phyloP scores from a whole-genome alignment of 495 filamentous ascomycete species.

The Podospora pseudoanserina region DNA sequence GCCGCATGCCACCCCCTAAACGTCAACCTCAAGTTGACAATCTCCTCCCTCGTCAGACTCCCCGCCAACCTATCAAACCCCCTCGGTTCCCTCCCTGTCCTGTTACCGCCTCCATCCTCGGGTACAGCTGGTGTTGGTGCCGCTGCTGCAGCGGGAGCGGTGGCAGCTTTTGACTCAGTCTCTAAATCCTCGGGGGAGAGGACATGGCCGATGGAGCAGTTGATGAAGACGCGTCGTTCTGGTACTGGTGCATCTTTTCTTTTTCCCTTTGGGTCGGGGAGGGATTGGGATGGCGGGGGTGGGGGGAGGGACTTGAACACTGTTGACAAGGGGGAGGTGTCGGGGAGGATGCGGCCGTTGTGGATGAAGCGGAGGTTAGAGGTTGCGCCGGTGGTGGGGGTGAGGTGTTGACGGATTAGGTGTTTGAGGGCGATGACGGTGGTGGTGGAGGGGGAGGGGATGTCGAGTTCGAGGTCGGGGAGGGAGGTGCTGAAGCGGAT shows the following conservation, averaged over 20 bases:
- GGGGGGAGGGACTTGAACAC: constrained; percentile 61
- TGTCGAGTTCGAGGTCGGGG: constrained; percentile 75
- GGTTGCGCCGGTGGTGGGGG: constrained; percentile 48
- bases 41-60: constrained; percentile 76
- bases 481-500: constrained; percentile 85
- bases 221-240: constrained; percentile 64
- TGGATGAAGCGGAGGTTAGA: constrained; percentile 83
- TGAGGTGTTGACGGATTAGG: constrained; percentile 71
- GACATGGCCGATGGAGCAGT: constrained; percentile 80
- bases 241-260: constrained; percentile 14
- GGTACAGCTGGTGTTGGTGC: background rate
- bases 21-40: constrained; percentile 76
- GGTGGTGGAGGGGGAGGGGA: constrained; percentile 62
- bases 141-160: constrained; percentile 26
- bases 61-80: constrained; percentile 87
- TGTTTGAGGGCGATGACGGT: constrained; percentile 74
- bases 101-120: background rate
- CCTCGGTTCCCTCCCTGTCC: constrained; percentile 26
- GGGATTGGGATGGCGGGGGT: constrained; percentile 37
- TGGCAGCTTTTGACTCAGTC: constrained; percentile 57
- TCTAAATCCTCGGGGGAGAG: constrained; percentile 65
- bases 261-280: constrained; percentile 35
- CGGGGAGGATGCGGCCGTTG: constrained; percentile 75
- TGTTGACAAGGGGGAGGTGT: constrained; percentile 58
- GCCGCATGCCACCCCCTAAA: constrained; percentile 75